Evolutionary conservation across 441 rosid genomes (phyloP), one percentile per base, ranked within the genome.

Genomic region (Capsella rubella): DNA sequence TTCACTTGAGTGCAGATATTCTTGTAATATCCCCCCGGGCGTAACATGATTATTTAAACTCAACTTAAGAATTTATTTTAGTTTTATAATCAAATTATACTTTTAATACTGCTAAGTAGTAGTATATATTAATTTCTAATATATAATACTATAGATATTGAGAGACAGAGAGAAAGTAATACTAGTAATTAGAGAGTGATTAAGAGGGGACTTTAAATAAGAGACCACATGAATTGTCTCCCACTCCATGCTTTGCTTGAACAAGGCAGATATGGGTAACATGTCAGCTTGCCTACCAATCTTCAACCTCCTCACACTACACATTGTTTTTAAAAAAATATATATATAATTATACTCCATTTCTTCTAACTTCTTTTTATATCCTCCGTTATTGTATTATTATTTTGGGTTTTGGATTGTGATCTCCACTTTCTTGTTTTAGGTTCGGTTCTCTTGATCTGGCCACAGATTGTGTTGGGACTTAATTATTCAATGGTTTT

Each of bases 181-280:
- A 46, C 1, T 10, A 42, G 57, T 73, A 40, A 79, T 68, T 83
- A 83, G 80, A 65, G 72, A 75, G 67, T 53, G 79, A 68, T 75
- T 73, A 82, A 62, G 16, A 53, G 52, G 4, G 27, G 47, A 45
- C 25, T 69, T 64, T 69, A 64, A 49, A 77, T 72, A 81, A 83
- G 78, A 83, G 76, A 83, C 78, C 90, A 86, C 87, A 85, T 85
- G 91, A 87, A 83, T 83, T 90, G 96, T 92, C 87, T 82, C 87
- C 91, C 87, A 89, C 92, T 76, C 86, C 92, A 78, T 85, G 85
- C 84, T 79, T 82, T 78, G 84, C 78, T 89, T 83, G 69, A 81
- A 86, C 74, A 73, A 78, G 82, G 73, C 69, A 84, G 82, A 78
- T 82, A 86, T 85, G 90, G 91, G 89, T 77, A 82, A 66, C 83